These are phyloP conservation scores for Monascus ruber DNA, from an alignment of 2,329 filamentous ascomycete genomes.

Conservation along the genomic window DNA sequence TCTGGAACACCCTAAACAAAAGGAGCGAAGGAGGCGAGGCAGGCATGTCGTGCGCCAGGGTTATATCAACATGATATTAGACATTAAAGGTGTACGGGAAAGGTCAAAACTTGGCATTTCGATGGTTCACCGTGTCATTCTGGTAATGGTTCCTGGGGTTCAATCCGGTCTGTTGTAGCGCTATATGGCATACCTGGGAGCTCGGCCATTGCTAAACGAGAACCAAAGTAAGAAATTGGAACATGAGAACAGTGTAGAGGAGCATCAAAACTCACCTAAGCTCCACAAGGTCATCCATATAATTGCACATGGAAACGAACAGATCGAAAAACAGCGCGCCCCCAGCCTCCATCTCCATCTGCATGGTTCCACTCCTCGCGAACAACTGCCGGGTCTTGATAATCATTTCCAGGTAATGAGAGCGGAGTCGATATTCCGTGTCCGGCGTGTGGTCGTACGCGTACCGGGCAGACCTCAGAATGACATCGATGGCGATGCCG, in stretches of 20 bases:
- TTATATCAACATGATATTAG: background rate
- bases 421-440: conserved; percentile 77
- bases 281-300: conserved; percentile 91
- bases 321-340: conserved; percentile 86
- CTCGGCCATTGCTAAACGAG: background rate
- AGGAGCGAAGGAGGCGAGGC: conserved; percentile 15
- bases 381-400: conserved; percentile 80
- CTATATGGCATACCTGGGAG: conserved; percentile 34
- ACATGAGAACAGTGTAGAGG: conserved; percentile 6
- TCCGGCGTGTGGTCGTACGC: conserved; percentile 84
- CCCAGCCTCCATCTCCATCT: conserved; percentile 83
- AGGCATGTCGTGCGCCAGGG: conserved; percentile 17
- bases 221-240: conserved; percentile 8
- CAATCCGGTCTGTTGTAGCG: conserved; percentile 15
- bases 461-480: conserved; percentile 75
- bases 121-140: conserved; percentile 1
- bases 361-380: conserved; percentile 90
- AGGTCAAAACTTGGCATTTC: conserved; percentile 7
- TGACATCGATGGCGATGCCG: conserved; percentile 73
- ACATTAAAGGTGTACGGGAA: conserved; percentile 15
- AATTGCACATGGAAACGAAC: conserved; percentile 88
- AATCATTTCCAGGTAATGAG: conserved; percentile 85
- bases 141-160: conserved; percentile 19
- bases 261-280: conserved; percentile 49
- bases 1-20: conserved; percentile 3